Base-by-base conservation (phyloP, 305 asterid genomes). In the Fraxinus ornus region DNA sequence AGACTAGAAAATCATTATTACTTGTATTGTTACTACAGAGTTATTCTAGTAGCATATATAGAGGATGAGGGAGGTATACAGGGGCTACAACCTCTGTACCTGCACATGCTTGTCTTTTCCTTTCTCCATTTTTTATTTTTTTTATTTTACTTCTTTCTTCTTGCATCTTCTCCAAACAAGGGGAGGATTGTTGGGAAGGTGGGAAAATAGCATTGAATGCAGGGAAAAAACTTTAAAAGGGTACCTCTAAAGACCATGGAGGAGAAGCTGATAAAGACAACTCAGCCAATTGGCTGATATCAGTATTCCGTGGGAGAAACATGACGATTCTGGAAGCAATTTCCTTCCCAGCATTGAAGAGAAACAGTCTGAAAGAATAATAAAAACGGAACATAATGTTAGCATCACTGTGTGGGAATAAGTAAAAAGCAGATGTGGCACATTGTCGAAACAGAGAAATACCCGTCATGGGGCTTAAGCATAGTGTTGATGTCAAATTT, bases 401-500 rank as follows among this genome's bases (percentile, higher is more conserved):
- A 80, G 83, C 24, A 76, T 62, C 5, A n/a, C 26, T 24, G 39
- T 82, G 8, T 44, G 64, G 64, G 72, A 81, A 78, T 32, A 49
- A 71, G 26, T 32, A 79, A 26, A 33, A 41, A 77, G 49, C 55
- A 70, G 52, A 35, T 6, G 39, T 21, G 37, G 52, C 19, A 75
- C 64, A 75, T 78, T 17, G 32, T 21, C 26, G 30, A 83, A 77
- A 79, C 30, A 47, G 35, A 84, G 77, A 41, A 79, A 75, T 91
- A 95, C 99, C 99, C 99, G 15, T 92, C 91, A 74, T 77, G 89
- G 26, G 99, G 98, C 91, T 84, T 90, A 78, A 94, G 97, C 99
- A 95, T 95, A 52, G 88, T 86, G 83, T 85, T 85, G 81, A 95
- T 89, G 84, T 94, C 97, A 71, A 92, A 94, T 82, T 81, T 91